phyloP scores from a whole-genome alignment of 2,329 filamentous ascomycete species.

The Trichoderma harzianum region DNA sequence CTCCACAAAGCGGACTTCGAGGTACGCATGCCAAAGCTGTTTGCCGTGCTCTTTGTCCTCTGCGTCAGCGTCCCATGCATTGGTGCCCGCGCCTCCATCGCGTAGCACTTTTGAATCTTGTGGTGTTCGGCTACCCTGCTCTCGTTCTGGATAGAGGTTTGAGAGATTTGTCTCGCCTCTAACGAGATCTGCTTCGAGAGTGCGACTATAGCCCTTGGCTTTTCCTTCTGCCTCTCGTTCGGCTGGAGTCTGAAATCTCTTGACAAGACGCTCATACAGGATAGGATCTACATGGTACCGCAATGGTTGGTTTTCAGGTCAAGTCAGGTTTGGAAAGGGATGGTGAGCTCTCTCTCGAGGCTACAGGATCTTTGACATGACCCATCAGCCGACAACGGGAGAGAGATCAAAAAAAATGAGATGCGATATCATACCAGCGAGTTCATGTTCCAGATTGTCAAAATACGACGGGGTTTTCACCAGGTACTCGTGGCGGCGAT shows the following conservation, averaged over 20 bases:
- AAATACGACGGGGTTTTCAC: slow-evolving; percentile 72
- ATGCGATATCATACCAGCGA: slow-evolving; percentile 41
- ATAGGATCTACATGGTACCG: slow-evolving; percentile 57
- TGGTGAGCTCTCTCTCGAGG: neutral
- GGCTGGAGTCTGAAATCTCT: slow-evolving; percentile 67
- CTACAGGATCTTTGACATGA: neutral
- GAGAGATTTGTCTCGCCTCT: slow-evolving; percentile 74
- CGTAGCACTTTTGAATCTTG: slow-evolving; percentile 3
- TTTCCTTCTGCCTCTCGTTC: slow-evolving; percentile 73
- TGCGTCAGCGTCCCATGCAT: slow-evolving; percentile 31
- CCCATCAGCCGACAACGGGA: neutral
- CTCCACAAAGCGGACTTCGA: slow-evolving; percentile 69
- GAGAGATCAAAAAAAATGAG: neutral
- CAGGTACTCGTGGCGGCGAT: slow-evolving; percentile 74
- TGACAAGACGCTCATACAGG: slow-evolving; percentile 76
- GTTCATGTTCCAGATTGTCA: slow-evolving; percentile 50
- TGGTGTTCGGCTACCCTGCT: neutral
- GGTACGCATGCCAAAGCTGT: slow-evolving; percentile 66
- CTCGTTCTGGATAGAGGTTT: slow-evolving; percentile 42
- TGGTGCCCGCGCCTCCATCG: slow-evolving; percentile 28
- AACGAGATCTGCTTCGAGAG: slow-evolving; percentile 72
- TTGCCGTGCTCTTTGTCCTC: slow-evolving; percentile 60
- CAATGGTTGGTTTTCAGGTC: neutral
- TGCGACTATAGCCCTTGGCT: slow-evolving; percentile 72
- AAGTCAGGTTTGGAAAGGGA: neutral